Evolutionary conservation across 805 yeast species (phyloP), one percentile per base, ranked within the genome.

Genomic region (Candida dendrica): DNA sequence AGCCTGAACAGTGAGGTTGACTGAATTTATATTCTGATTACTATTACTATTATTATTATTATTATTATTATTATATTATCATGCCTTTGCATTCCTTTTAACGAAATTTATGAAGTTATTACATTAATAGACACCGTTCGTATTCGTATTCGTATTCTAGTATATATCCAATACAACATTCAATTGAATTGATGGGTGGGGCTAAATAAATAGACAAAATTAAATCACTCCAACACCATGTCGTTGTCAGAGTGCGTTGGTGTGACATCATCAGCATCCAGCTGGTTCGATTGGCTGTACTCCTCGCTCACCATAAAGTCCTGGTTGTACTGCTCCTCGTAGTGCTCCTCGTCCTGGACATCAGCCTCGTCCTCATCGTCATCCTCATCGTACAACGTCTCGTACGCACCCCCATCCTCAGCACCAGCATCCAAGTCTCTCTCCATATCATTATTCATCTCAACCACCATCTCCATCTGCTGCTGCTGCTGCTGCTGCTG

Each of bases 351-450:
- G 9, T 50, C 50, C 7, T 51, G 53, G 4, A 53, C 50, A 9
- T 49, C 56, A 22, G 24, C 24, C 6, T 22, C 24, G 10, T 51
- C 24, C 6, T 22, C 24, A 11, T 51, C 52, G 13, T 27, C 30
- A 8, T 27, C 30, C 8, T 27, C 30, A 4, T 27, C n/a, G 10
- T 27, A 27, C n/a, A 27, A 27, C 13, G 30, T 27, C 4, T 27
- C 30, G 13, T 27, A 27, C 13, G 30, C 63, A 34, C 58, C 58
- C 34, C 51, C 60, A 24, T 61, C 62, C 20, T 55, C 58, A 26
- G 58, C 66, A 16, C 66, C 65, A 6, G 70, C 78, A 56, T 77
- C 82, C 37, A 72, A 53, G 48, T 74, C 73, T 5, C 43, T 37
- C 38, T 52, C 46, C 11, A 46, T 19, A 26, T 27, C 46, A 6